Base-by-base conservation (phyloP, 441 rosid species). In the Populus hybrid region DNA sequence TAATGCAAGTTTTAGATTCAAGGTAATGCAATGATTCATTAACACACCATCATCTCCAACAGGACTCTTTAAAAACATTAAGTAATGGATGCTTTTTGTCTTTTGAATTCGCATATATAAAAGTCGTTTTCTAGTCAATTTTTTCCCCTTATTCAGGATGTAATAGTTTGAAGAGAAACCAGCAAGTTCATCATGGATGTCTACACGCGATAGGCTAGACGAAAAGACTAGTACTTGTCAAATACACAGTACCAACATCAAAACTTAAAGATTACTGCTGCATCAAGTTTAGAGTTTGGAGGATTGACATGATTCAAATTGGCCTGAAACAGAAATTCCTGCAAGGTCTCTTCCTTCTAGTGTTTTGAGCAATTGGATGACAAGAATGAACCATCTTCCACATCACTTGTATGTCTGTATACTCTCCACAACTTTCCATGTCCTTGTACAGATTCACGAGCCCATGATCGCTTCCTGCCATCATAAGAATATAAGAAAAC, bases 331-430 rank as follows among this genome's bases (percentile, higher is more conserved):
- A 91, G 63, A 83, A 77, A 78, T 77, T 83, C 87, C 86, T 78
- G 23, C 21, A 81, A 20, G 70, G 30, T 65, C 74, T 81, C 73
- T 71, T 82, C 10, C 77, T 80, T 23, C 82, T 75, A 46, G 77
- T 67, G 69, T 18, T 70, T n/a, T 53, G 40, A 68, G 18, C 40
- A 61, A 42, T 68, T 9, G 80, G 75, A 57, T 86, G 64, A 26
- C 61, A 75, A 76, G 87, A 74, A 64, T 88, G 92, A 80, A 90
- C 67, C 80, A 90, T 84, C 71, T 88, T 82, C 93, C 93, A 90
- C 93, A 90, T 85, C 78, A 91, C 90, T 67, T 85, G 87, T 79
- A 88, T 88, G 74, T 91, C 93, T 72, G 80, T 82, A 42, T 88
- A 89, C 74, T 86, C 92, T 2, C 81, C 77, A 42, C 89, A 89